phyloP scores from a whole-genome alignment of 179 eudicot genomes.

The Camellia oleifera region DNA sequence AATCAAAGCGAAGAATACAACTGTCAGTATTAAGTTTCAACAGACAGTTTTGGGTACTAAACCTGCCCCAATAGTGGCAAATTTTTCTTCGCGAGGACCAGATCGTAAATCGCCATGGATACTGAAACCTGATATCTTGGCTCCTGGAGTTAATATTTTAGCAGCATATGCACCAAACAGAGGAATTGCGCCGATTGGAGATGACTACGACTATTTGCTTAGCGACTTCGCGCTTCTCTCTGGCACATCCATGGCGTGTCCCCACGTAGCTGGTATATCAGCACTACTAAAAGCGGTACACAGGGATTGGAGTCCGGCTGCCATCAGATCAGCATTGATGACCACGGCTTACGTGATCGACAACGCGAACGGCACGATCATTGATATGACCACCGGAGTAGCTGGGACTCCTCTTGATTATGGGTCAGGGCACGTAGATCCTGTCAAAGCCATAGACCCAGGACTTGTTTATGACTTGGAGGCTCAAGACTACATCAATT shows the following conservation, averaged over 20 bases:
- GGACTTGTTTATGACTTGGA: slow-evolving; percentile 42
- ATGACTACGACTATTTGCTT: slow-evolving; percentile 15
- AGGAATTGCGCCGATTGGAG: slow-evolving; percentile 23
- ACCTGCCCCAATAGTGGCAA: slow-evolving; percentile 36
- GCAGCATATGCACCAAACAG: slow-evolving; percentile 38
- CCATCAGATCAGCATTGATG: slow-evolving; percentile 67
- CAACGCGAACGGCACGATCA: slow-evolving; percentile 27
- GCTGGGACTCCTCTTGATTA: slow-evolving; percentile 45
- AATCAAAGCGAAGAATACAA: background rate
- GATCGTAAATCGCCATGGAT: slow-evolving; percentile 23
- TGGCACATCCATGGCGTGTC: slow-evolving; percentile 64
- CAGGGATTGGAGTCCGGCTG: slow-evolving; percentile 52
- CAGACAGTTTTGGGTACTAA: slow-evolving; percentile 27
- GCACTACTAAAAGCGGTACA: slow-evolving; percentile 49
- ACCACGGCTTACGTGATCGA: slow-evolving; percentile 49
- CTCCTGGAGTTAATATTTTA: slow-evolving; percentile 46
- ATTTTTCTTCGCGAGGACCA: slow-evolving; percentile 46
- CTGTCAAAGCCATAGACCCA: slow-evolving; percentile 48
- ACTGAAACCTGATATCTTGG: slow-evolving; percentile 57
- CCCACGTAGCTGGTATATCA: slow-evolving; percentile 51
- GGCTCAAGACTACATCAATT: slow-evolving; percentile 36
- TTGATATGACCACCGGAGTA: slow-evolving; percentile 18
- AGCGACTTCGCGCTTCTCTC: slow-evolving; percentile 35
- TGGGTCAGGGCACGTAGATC: slow-evolving; percentile 56
- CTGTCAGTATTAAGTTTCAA: slow-evolving; percentile 34